phyloP scores from a whole-genome alignment of 2,329 filamentous ascomycete species.

The Microdochium bolleyi region DNA sequence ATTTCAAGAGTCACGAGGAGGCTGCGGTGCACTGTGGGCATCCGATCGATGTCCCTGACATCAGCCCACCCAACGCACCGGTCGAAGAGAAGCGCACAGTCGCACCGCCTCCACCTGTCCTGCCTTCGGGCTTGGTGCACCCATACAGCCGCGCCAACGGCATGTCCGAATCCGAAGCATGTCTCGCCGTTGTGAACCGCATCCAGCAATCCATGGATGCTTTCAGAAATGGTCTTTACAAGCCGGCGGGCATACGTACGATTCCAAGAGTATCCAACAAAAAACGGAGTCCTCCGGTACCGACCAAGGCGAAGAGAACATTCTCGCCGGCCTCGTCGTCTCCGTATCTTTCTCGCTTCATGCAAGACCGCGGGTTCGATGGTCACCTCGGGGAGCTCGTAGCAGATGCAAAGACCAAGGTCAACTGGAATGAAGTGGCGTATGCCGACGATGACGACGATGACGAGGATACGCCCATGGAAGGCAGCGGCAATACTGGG shows the following conservation, averaged over 20 bases:
- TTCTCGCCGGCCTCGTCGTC: conserved; percentile 50
- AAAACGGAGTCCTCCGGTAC: conserved; percentile 8
- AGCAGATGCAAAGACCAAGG: conserved; percentile 47
- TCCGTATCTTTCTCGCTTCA: conserved; percentile 59
- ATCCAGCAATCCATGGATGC: conserved; percentile 46
- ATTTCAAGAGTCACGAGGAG: conserved; percentile 94
- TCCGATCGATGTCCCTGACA: conserved; percentile 53
- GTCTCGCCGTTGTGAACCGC: conserved; percentile 37
- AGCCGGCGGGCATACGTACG: conserved; percentile 37
- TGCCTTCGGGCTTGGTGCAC: conserved; percentile 48
- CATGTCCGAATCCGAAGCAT: conserved; percentile 44
- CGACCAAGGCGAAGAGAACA: conserved; percentile 18
- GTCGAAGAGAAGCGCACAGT: conserved; percentile 29
- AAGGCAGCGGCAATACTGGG: conserved; percentile 29
- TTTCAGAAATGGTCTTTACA: conserved; percentile 35
- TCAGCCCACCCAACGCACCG: conserved; percentile 37
- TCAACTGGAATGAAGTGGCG: conserved; percentile 39
- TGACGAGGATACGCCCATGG: conserved; percentile 34
- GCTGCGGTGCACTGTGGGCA: conserved; percentile 84
- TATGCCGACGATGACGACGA: conserved; percentile 48
- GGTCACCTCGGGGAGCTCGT: conserved; percentile 53
- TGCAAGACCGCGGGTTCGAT: conserved; percentile 53
- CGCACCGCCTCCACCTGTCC: conserved; percentile 9
- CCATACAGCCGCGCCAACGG: conserved; percentile 51
- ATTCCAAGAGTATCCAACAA: conserved; percentile 26